Percentiles rank a stretch among this genome's conserved stretches.
Evolutionary conservation across 345 rosid genomes (phyloP).

Genomic region (Rhizophora apiculata): DNA sequence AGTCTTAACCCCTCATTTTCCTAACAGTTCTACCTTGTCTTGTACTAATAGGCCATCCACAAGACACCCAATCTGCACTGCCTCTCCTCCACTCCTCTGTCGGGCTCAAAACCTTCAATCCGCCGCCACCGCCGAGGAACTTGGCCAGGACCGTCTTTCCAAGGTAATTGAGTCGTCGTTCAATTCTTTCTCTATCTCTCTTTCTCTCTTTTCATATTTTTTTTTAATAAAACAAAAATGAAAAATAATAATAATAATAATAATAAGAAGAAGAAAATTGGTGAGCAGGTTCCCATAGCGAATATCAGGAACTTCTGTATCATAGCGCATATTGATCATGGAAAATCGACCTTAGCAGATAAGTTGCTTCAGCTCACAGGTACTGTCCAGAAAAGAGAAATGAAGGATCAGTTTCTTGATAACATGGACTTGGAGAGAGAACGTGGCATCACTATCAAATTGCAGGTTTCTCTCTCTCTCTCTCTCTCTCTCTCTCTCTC

Average conservation of each 20-base stretch:
- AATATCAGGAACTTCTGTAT: conserved; percentile 82
- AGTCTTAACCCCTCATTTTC: background rate
- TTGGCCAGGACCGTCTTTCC: conserved; percentile 74
- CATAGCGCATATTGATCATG: conserved; percentile 97
- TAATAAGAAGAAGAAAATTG: background rate
- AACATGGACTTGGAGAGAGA: conserved; percentile 99
- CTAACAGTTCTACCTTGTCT: background rate
- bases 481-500: background rate
- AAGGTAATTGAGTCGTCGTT: conserved; percentile 32
- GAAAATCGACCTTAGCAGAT: conserved; percentile 93
- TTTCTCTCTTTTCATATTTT: background rate
- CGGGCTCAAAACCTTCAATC: background rate
- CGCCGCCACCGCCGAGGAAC: conserved; percentile 21
- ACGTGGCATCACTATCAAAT: conserved; percentile 95
- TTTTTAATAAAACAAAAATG: too few relatives aligned
- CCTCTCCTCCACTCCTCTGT: conserved; percentile 17
- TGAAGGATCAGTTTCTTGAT: conserved; percentile 98
- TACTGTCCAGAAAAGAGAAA: conserved; percentile 84
- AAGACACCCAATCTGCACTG: background rate
- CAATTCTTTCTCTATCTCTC: background rate
- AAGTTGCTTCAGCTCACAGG: conserved; percentile 93
- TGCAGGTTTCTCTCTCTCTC: conserved; percentile 49
- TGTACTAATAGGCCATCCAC: background rate
- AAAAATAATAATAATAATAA: background rate
- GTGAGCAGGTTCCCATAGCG: conserved; percentile 59